A percentile compares a stretch with the other conserved stretches of the same genome.
Evolutionary conservation across 2,329 filamentous ascomycete species (phyloP).

Genomic region (Cryphonectria parasitica): DNA sequence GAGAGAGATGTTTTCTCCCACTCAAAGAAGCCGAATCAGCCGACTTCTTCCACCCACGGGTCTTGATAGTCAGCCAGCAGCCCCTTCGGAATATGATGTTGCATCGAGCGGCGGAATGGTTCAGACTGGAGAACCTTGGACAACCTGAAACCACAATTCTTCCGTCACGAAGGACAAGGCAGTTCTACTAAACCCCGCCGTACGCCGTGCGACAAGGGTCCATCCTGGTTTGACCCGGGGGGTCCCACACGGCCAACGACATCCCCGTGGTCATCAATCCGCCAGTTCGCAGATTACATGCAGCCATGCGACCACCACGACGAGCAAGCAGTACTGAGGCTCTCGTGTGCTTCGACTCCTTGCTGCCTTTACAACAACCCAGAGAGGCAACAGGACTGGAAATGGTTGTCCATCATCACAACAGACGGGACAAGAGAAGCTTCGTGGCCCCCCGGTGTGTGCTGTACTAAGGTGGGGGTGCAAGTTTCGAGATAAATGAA

Average conservation of each 20-base stretch:
- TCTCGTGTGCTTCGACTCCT: background rate
- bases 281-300: background rate
- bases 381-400: background rate
- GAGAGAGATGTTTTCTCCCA: too few relatives aligned
- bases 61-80: background rate
- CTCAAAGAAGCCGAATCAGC: background rate
- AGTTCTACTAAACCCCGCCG: background rate
- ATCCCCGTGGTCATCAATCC: background rate
- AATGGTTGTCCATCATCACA: background rate
- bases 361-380: background rate
- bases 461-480: conserved; percentile 10
- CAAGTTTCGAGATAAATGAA: conserved; percentile 22
- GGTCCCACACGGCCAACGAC: conserved; percentile 10
- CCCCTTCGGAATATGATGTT: background rate
- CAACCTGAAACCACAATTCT: conserved; percentile 26
- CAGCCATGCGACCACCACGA: background rate
- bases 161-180: conserved; percentile 14
- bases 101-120: background rate
- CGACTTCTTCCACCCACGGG: background rate
- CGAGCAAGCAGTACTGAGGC: background rate
- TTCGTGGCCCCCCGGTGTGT: conserved; percentile 11
- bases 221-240: conserved; percentile 20
- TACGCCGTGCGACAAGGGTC: background rate
- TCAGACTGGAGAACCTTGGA: conserved; percentile 2
- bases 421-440: background rate